Evolutionary conservation across 768 basidiomycete species (phyloP), one percentile per base, ranked within the genome.

Genomic region (Phanerochaete sordida): DNA sequence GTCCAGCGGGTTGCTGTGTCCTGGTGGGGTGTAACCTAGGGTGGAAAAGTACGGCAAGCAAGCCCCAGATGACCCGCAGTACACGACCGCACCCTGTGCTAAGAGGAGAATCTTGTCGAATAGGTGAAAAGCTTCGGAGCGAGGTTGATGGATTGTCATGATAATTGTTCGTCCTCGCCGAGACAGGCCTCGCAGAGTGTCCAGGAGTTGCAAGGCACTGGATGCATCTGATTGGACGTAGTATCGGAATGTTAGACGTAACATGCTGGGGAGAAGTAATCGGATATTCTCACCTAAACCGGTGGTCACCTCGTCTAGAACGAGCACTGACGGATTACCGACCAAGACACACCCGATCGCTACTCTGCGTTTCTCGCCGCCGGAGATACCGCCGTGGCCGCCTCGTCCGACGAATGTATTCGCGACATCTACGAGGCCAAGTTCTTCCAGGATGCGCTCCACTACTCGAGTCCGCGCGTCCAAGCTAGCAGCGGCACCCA

Each of bases 131-230:
- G 79, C 78, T 59, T 78, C 77, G 16, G 73, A 78, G 26, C 77
- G 72, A 0, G 80, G 80, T 30, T 80, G 79, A 59, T 81, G 80
- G 21, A 81, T 73, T 2, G 78, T 76, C 16, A 76, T 64, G 52
- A 81, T 75, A 50, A 79, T 67, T 2, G 77, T 77, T 37, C 73
- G 68, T 27, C 68, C 66, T 33, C 66, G 54, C 57, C 64, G 64
- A 8, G 70, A 68, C 2, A 74, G 69, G 13, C 61, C 61, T 6
- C 19, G 11, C 8, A 43, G 19, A 4, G 39, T 43, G 11, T 73
- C 72, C 31, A 76, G 68, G 37, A 68, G 67, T 13, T 64, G 63
- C 16, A 74, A 64, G 2, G 69, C 31, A 52, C 70, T 45, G 49
- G 69, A 72, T 2, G 74, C 69, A 2, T 72, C 69, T 37, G 63